Conservation (phyloP, 1,284 basidiomycete species). For the Austroboletus rostrupii region DNA sequence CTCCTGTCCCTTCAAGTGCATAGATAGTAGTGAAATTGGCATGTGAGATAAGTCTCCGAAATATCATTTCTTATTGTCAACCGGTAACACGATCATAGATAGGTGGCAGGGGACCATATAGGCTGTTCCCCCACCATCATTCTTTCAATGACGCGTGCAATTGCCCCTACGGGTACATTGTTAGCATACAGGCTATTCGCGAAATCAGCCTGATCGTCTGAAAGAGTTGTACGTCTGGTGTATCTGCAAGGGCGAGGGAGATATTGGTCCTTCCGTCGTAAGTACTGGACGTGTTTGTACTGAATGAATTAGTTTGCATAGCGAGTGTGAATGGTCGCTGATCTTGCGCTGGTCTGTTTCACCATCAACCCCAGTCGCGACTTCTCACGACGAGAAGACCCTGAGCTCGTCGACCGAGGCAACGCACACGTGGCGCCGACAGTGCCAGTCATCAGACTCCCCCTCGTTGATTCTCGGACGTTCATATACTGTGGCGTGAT, state of each 20-base stretch:
- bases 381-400: background rate
- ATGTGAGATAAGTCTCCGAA: background rate
- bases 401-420: background rate
- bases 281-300: background rate
- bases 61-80: background rate
- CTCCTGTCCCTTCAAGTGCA: no score
- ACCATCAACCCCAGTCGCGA: background rate
- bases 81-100: conserved; percentile 7
- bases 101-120: conserved; percentile 8
- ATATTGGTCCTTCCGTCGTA: background rate
- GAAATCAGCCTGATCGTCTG: conserved; percentile 19
- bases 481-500: background rate
- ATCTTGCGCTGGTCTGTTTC: background rate
- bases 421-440: background rate
- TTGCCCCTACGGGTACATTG: conserved; percentile 18
- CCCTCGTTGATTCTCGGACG: background rate
- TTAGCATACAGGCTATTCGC: conserved; percentile 9
- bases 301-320: background rate
- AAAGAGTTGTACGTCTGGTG: conserved; percentile 12
- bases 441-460: background rate
- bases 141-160: conserved; percentile 21
- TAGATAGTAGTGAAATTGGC: no score
- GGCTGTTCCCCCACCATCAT: background rate
- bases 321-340: background rate
- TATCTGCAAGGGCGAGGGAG: background rate